A percentile compares a stretch with the other conserved stretches of the same genome.
Conservation (phyloP, 140 eudicot species). For the Oenanthe javanica region DNA sequence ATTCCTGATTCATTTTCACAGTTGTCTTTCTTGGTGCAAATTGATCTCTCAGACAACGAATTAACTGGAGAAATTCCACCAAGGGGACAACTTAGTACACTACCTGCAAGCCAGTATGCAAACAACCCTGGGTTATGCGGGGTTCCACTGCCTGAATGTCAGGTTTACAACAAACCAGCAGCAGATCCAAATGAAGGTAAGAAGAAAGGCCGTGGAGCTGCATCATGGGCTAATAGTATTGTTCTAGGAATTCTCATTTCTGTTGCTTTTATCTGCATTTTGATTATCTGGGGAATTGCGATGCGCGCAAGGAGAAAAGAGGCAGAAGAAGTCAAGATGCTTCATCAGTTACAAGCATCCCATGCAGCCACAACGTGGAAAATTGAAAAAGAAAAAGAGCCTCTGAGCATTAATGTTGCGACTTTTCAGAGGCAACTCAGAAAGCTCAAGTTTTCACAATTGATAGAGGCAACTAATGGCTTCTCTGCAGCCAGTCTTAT, state of each 20-base stretch:
- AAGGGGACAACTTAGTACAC: slow-evolving; percentile 80
- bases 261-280: slow-evolving; percentile 55
- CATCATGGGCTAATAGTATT: slow-evolving; percentile 62
- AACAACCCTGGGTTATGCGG: slow-evolving; percentile 85
- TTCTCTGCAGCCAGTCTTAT: slow-evolving; percentile 72
- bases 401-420: not conserved
- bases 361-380: slow-evolving; percentile 87
- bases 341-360: slow-evolving; percentile 53
- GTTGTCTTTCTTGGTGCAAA: slow-evolving; percentile 78
- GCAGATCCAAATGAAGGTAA: slow-evolving; percentile 24
- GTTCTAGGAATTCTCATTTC: slow-evolving; percentile 69
- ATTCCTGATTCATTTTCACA: slow-evolving; percentile 80
- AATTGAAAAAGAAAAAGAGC: slow-evolving; percentile 81
- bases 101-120: slow-evolving; percentile 81
- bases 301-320: slow-evolving; percentile 63
- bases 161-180: slow-evolving; percentile 21
- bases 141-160: slow-evolving; percentile 71
- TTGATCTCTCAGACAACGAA: slow-evolving; percentile 31
- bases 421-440: not conserved
- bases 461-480: slow-evolving; percentile 22
- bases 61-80: not conserved
- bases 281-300: slow-evolving; percentile 70
- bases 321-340: slow-evolving; percentile 63
- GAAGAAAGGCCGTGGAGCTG: slow-evolving; percentile 26
- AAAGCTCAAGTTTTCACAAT: not conserved